These are phyloP conservation scores for Penicillium glabrum DNA, from an alignment of 2,329 filamentous ascomycete species.

Conservation along the genomic window DNA sequence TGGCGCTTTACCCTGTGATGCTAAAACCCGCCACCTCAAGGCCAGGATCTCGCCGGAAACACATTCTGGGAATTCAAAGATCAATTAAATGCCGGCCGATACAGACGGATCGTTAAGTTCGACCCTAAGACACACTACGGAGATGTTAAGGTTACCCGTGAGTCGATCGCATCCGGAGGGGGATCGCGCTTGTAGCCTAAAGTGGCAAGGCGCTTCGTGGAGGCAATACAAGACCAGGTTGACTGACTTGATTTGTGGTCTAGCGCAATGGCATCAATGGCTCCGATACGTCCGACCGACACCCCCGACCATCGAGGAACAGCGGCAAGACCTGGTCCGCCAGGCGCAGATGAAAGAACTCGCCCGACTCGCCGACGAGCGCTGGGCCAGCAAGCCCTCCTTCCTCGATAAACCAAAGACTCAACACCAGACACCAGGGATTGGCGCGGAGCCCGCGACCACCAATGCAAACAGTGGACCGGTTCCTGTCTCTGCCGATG, in stretches of 20 bases:
- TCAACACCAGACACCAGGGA: conserved; percentile 36
- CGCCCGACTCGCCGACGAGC: conserved; percentile 59
- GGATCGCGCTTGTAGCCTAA: neutral
- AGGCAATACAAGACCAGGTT: neutral
- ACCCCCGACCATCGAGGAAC: conserved; percentile 59
- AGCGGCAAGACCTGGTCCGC: conserved; percentile 56
- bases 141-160: conserved; percentile 62
- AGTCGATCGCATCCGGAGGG: conserved; percentile 16
- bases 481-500: neutral
- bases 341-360: conserved; percentile 61
- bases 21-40: conserved; percentile 35
- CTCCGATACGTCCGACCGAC: conserved; percentile 60
- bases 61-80: conserved; percentile 69
- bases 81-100: conserved; percentile 52
- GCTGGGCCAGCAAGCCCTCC: conserved; percentile 61
- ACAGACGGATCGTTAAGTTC: conserved; percentile 60
- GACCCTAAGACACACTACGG: conserved; percentile 53
- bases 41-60: conserved; percentile 62
- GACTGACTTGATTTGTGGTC: conserved; percentile 14
- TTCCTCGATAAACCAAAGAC: conserved; percentile 57
- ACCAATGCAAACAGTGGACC: neutral
- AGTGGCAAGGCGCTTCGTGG: neutral
- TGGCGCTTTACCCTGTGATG: neutral
- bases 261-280: conserved; percentile 69
- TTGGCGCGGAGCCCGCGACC: neutral